These are phyloP conservation scores for Panellus pusillus DNA, from an alignment of 768 basidiomycete genomes.

Conservation along the genomic window DNA sequence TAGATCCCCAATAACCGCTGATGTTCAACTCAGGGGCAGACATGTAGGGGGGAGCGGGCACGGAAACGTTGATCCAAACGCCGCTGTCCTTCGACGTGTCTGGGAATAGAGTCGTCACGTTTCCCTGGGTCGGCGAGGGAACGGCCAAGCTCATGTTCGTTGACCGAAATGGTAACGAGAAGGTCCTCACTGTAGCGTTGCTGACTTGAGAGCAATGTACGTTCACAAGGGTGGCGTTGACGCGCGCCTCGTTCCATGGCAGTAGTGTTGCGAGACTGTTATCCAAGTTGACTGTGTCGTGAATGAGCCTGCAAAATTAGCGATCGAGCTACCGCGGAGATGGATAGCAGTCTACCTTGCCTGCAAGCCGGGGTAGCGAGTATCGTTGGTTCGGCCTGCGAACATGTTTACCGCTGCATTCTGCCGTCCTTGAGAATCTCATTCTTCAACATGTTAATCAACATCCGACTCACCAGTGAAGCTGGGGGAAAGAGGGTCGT, in stretches of 20 bases:
- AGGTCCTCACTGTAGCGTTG: constrained; percentile 5
- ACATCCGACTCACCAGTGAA: not conserved
- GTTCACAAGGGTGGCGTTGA: constrained; percentile 9
- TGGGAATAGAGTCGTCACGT: not conserved
- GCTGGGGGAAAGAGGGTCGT: not conserved
- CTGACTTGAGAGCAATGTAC: constrained; percentile 14
- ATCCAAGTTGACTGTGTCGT: constrained; percentile 9
- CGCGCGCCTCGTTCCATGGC: not conserved
- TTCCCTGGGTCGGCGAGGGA: constrained; percentile 2
- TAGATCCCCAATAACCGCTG: constrained; percentile 1
- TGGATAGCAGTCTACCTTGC: not conserved
- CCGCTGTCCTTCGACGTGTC: not conserved
- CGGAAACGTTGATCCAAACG: constrained; percentile 15
- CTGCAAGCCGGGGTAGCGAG: constrained; percentile 12
- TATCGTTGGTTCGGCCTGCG: constrained; percentile 5
- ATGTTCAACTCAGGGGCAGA: constrained; percentile 8
- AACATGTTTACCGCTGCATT: constrained; percentile 11
- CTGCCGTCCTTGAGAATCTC: not conserved
- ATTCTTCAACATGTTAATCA: not conserved
- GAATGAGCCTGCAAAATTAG: constrained; percentile 1
- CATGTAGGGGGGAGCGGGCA: constrained; percentile 9
- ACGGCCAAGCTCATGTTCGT: constrained; percentile 8
- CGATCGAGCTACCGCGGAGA: not conserved
- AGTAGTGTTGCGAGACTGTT: not conserved
- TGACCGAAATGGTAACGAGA: constrained; percentile 3